Percentiles rank a stretch among this genome's conserved stretches.
phyloP scores from a whole-genome alignment of 179 eudicot species.

The Spergularia azorica region DNA sequence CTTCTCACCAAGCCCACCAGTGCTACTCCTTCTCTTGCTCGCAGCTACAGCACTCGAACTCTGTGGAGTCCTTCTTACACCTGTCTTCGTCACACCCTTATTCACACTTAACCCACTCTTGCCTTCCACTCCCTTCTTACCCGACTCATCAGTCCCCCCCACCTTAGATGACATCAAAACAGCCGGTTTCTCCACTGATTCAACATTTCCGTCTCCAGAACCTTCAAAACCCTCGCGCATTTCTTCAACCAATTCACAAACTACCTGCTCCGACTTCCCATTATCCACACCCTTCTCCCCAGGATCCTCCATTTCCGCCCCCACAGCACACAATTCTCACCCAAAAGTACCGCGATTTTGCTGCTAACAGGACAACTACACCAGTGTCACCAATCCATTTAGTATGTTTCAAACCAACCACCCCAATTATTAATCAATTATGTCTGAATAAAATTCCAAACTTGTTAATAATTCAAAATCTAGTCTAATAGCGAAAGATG shows the following conservation, averaged over 20 bases:
- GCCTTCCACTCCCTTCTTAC: slow-evolving; percentile 41
- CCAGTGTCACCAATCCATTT: neutral
- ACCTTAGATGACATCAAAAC: slow-evolving; percentile 27
- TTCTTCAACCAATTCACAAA: slow-evolving; percentile 28
- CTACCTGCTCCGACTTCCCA: slow-evolving; percentile 24
- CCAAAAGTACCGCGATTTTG: neutral
- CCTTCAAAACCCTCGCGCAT: slow-evolving; percentile 22
- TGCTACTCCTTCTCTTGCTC: slow-evolving; percentile 69
- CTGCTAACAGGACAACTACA: slow-evolving; percentile 1
- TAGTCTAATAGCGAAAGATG: neutral
- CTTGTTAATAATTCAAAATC: neutral
- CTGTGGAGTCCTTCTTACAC: slow-evolving; percentile 41
- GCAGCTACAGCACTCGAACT: slow-evolving; percentile 42
- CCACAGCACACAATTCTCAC: slow-evolving; percentile 1
- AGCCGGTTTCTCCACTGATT: slow-evolving; percentile 18
- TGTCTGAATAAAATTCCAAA: neutral
- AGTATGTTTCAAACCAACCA: slow-evolving; percentile 5
- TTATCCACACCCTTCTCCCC: slow-evolving; percentile 28
- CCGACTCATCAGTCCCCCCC: slow-evolving; percentile 34
- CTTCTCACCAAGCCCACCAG: slow-evolving; percentile 64
- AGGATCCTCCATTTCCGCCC: slow-evolving; percentile 45
- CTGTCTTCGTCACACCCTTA: slow-evolving; percentile 41
- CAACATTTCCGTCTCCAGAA: slow-evolving; percentile 27
- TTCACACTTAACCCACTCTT: slow-evolving; percentile 38
- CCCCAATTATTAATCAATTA: neutral